A percentile compares a stretch with the other conserved stretches of the same genome.
These are phyloP conservation scores for Leccinum truebloodii DNA, from an alignment of 768 basidiomycete species.

Conservation along the genomic window DNA sequence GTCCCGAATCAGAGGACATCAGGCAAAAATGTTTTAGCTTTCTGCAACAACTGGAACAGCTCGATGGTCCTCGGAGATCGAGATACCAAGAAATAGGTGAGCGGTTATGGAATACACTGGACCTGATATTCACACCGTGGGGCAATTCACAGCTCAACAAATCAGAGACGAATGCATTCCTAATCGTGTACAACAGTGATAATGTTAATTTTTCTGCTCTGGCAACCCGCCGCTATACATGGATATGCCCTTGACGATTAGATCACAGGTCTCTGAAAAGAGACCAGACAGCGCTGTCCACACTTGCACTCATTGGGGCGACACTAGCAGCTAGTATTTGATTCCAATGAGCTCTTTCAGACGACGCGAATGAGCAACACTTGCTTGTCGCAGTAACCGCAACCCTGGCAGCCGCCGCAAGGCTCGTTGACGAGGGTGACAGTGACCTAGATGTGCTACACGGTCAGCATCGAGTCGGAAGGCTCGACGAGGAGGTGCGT, in stretches of 20 bases:
- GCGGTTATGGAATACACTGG: conserved; percentile 16
- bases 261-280: background rate
- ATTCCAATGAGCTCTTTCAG: background rate
- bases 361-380: background rate
- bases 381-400: background rate
- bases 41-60: conserved; percentile 51
- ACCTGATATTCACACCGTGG: background rate
- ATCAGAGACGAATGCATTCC: conserved; percentile 9
- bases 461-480: too few species aligned
- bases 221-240: background rate
- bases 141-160: conserved; percentile 23
- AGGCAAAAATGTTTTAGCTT: conserved; percentile 50
- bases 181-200: conserved; percentile 3
- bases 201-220: background rate
- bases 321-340: background rate
- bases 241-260: background rate
- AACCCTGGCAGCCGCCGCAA: background rate
- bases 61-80: conserved; percentile 66
- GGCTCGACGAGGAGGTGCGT: background rate
- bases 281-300: background rate
- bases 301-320: background rate
- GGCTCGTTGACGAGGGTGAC: background rate
- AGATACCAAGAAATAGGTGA: conserved; percentile 72
- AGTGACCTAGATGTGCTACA: too few species aligned
- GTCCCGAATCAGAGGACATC: conserved; percentile 39